Evolutionary conservation across 331 rosid genomes (phyloP).

Genomic region (Prunus yedoensis): DNA sequence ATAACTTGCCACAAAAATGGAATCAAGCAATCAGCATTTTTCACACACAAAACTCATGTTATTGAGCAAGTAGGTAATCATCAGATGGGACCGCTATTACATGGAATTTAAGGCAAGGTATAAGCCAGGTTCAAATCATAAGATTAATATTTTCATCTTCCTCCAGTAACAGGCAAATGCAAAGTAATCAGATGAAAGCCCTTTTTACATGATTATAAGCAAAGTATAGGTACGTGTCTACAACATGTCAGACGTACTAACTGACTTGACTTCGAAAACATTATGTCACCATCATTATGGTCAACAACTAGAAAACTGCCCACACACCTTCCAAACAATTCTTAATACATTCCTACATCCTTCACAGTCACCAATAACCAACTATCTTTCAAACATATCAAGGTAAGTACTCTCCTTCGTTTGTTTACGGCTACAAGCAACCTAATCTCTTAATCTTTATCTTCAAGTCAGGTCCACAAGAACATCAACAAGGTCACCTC

Average conservation of each 20-base stretch:
- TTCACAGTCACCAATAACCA: constrained; percentile 1
- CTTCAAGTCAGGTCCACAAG: background rate
- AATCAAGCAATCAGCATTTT: background rate
- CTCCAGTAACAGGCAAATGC: background rate
- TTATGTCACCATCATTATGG: background rate
- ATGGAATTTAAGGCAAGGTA: background rate
- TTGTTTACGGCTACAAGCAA: background rate
- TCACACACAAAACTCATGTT: background rate
- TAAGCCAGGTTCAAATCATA: background rate
- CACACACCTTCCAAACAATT: background rate
- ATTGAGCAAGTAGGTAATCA: background rate
- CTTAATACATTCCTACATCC: background rate
- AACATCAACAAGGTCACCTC: background rate
- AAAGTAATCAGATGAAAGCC: background rate
- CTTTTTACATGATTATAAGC: background rate
- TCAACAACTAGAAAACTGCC: background rate
- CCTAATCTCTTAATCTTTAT: background rate
- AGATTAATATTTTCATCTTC: background rate
- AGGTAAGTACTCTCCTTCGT: background rate
- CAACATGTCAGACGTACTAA: background rate
- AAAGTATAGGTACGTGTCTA: background rate
- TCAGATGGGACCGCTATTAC: background rate
- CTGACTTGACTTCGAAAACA: background rate
- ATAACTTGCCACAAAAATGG: background rate
- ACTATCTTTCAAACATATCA: background rate